phyloP scores from a whole-genome alignment of 495 filamentous ascomycete species.

The Melanomma pulvis-pyrius region DNA sequence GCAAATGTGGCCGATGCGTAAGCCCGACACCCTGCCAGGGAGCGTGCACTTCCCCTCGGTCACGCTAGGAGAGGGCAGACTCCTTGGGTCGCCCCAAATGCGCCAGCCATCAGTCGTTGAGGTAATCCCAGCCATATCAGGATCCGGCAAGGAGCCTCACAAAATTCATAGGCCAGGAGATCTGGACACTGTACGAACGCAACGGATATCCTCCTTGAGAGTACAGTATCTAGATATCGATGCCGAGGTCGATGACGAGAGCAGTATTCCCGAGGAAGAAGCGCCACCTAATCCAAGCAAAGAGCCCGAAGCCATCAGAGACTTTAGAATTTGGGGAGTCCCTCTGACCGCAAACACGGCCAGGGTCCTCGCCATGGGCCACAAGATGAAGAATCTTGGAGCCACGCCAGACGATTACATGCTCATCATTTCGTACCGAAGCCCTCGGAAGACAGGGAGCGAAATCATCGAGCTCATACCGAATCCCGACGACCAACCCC shows the following conservation, averaged over 20 bases:
- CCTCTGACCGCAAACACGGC: neutral
- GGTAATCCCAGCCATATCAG: neutral
- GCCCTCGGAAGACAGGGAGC: neutral
- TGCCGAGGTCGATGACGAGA: neutral
- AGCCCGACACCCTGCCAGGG: too few species aligned
- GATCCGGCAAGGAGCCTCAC: neutral
- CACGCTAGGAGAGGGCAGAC: too few species aligned
- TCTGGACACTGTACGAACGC: too few species aligned
- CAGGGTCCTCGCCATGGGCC: neutral
- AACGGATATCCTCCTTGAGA: neutral
- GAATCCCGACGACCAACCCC: neutral
- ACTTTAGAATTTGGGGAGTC: neutral
- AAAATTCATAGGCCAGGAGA: neutral
- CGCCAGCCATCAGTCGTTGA: too few species aligned
- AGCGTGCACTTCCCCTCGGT: too few species aligned
- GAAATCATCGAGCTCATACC: neutral
- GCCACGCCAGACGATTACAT: neutral
- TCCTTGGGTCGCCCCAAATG: too few species aligned
- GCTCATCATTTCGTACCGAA: neutral
- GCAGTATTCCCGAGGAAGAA: neutral
- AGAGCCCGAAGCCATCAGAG: neutral
- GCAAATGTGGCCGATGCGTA: slow-evolving; percentile 88
- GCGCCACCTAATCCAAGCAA: too few species aligned
- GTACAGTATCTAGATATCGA: neutral
- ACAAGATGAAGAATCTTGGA: neutral